These are phyloP conservation scores for Microbotryomycetes sp. DNA, from an alignment of 1,284 basidiomycete genomes.

Conservation along the genomic window DNA sequence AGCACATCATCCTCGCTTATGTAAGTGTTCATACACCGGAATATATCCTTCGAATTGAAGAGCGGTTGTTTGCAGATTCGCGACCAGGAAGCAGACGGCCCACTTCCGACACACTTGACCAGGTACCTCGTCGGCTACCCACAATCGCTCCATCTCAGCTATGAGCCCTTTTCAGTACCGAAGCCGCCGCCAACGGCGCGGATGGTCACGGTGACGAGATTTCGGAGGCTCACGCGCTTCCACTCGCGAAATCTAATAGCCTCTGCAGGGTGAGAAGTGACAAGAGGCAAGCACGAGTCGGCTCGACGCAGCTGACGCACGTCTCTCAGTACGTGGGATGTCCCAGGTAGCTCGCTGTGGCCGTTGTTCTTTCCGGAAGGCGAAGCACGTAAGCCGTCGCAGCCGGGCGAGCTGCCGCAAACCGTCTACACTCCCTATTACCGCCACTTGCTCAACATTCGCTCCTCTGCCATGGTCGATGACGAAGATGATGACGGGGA, in stretches of 20 bases:
- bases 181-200: conserved; percentile 11
- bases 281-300: no score
- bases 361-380: conserved; percentile 20
- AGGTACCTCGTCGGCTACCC: conserved; percentile 33
- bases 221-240: conserved; percentile 29
- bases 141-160: conserved; percentile 11
- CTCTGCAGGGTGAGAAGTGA: conserved; percentile 16
- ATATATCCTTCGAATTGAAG: neutral
- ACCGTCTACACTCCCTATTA: conserved; percentile 38
- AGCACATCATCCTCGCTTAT: conserved; percentile 76
- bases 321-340: conserved; percentile 34
- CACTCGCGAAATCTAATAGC: conserved; percentile 33
- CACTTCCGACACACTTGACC: conserved; percentile 33
- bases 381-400: conserved; percentile 8
- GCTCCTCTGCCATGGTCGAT: conserved; percentile 40
- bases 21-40: conserved; percentile 54
- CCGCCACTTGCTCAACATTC: conserved; percentile 45
- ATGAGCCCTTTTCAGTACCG: neutral
- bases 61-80: conserved; percentile 22
- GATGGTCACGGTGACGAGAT: conserved; percentile 24
- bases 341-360: conserved; percentile 34
- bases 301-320: no score
- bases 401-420: neutral
- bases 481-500: conserved; percentile 32
- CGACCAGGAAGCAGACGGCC: conserved; percentile 24